Conservation (phyloP, 371 early-diverging fungal species). For the Parasitella parasitica region DNA sequence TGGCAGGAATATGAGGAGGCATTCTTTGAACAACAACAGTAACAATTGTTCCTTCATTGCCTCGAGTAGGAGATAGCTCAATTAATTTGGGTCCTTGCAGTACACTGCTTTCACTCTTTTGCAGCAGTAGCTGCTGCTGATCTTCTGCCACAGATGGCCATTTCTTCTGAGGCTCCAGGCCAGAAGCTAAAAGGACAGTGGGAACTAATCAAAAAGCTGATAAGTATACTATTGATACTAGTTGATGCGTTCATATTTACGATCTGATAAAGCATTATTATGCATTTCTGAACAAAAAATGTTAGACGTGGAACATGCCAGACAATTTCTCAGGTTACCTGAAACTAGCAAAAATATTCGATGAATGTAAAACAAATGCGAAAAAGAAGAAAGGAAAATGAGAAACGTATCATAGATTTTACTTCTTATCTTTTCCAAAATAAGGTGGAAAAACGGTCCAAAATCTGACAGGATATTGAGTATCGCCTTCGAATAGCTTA, state of each 20-base stretch:
- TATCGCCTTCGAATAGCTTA: background rate
- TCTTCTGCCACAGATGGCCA: background rate
- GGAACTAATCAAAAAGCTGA: background rate
- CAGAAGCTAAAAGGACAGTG: background rate
- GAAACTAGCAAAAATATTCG: background rate
- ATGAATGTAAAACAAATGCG: background rate
- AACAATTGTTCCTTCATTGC: slow-evolving; percentile 6
- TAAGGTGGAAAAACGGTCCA: background rate
- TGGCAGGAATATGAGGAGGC: background rate
- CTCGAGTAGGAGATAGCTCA: background rate
- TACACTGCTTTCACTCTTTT: background rate
- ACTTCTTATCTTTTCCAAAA: background rate
- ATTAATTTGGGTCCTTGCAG: background rate
- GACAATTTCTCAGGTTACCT: background rate
- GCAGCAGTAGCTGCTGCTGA: background rate
- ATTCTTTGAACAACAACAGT: background rate
- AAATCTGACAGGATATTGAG: background rate
- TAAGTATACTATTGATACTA: background rate
- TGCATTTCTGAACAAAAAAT: background rate
- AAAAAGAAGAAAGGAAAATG: background rate
- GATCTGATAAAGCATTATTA: background rate
- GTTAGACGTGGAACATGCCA: background rate
- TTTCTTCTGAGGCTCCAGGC: background rate
- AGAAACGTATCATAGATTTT: background rate
- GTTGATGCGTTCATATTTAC: background rate